A percentile compares a stretch with the other conserved stretches of the same genome.
phyloP scores from a whole-genome alignment of 1,284 basidiomycete genomes.

The Malassezia globosa region DNA sequence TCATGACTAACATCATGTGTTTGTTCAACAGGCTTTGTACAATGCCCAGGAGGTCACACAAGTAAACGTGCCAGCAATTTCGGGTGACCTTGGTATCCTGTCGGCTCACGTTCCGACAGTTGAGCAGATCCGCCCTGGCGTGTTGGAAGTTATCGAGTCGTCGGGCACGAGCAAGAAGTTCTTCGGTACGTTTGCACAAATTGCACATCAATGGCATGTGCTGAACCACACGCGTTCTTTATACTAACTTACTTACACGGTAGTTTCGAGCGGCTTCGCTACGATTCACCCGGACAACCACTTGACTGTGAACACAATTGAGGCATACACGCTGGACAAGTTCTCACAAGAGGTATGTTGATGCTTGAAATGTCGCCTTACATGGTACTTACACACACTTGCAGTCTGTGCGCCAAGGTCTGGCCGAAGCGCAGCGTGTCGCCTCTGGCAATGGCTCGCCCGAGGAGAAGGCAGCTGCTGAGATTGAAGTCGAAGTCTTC shows the following conservation, averaged over 20 bases:
- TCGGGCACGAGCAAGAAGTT: constrained; percentile 43
- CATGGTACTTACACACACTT: too few species aligned
- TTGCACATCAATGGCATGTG: not conserved
- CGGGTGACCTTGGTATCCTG: constrained; percentile 47
- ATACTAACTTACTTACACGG: too few species aligned
- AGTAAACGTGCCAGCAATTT: constrained; percentile 38
- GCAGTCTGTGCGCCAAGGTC: constrained; percentile 70
- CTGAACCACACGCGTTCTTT: too few species aligned
- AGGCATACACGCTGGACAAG: constrained; percentile 82
- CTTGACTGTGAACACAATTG: constrained; percentile 90
- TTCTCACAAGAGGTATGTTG: constrained; percentile 61
- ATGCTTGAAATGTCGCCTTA: not conserved
- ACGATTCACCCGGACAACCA: constrained; percentile 95
- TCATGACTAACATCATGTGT: not conserved
- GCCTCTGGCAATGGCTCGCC: constrained; percentile 72
- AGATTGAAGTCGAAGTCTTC: constrained; percentile 90
- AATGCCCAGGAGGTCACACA: constrained; percentile 35
- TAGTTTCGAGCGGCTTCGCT: constrained; percentile 93
- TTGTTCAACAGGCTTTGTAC: constrained; percentile 42
- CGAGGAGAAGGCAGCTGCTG: constrained; percentile 84
- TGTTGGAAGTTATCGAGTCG: constrained; percentile 45
- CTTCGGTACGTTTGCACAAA: constrained; percentile 22
- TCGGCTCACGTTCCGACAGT: constrained; percentile 44
- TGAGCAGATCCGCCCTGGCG: constrained; percentile 43
- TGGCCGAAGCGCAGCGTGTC: constrained; percentile 78